Evolutionary conservation across 768 basidiomycete species (phyloP).

Genomic region (Hortiboletus flavorubellus): DNA sequence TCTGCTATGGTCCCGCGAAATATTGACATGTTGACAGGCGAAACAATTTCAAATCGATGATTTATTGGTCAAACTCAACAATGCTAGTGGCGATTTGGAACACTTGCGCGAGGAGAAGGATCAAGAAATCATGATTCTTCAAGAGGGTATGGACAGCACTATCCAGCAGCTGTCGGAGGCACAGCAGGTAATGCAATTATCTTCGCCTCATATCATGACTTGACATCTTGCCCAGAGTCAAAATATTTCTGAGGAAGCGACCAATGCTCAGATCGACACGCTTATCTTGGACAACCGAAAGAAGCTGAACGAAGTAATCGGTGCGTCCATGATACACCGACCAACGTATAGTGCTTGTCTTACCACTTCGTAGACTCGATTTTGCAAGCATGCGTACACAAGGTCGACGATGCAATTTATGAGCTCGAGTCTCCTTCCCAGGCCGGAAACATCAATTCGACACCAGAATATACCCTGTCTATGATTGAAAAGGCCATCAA

Average conservation of each 20-base stretch:
- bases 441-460: constrained; percentile 94
- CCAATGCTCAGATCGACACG: constrained; percentile 95
- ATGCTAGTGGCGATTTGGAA: constrained; percentile 71
- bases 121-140: constrained; percentile 91
- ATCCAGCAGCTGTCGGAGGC: constrained; percentile 84
- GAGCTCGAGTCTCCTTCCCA: constrained; percentile 96
- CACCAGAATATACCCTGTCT: constrained; percentile 95
- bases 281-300: constrained; percentile 96
- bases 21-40: constrained; percentile 46
- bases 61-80: constrained; percentile 75
- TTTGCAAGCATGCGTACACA: constrained; percentile 92
- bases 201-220: background rate
- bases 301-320: constrained; percentile 96
- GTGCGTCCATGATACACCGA: constrained; percentile 37
- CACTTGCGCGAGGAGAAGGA: constrained; percentile 92
- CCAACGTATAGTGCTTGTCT: constrained; percentile 10
- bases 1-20: background rate
- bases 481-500: constrained; percentile 97
- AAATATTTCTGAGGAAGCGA: constrained; percentile 82
- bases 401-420: constrained; percentile 96
- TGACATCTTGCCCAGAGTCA: constrained; percentile 53
- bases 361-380: constrained; percentile 74
- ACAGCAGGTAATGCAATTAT: constrained; percentile 62
- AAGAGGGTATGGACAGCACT: constrained; percentile 93
- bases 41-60: constrained; percentile 99